These are phyloP conservation scores for Penicillium flavigenum DNA, from an alignment of 495 filamentous ascomycete species.

Conservation along the genomic window DNA sequence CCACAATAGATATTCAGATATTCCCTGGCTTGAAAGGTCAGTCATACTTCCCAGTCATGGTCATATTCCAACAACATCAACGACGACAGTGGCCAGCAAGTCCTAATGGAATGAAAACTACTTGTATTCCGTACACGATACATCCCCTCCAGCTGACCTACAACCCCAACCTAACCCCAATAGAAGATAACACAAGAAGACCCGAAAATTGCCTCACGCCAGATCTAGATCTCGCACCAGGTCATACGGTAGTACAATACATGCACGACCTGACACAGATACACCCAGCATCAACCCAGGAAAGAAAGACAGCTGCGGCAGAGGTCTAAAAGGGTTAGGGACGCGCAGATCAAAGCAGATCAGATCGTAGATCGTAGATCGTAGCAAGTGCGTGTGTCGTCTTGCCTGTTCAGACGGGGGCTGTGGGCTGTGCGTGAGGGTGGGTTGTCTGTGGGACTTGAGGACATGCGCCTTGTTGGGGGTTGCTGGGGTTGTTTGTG, in stretches of 20 bases:
- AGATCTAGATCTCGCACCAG: neutral
- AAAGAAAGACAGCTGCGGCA: neutral
- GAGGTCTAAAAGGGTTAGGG: neutral
- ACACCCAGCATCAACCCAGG: neutral
- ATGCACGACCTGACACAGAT: conserved; percentile 1
- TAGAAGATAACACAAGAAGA: neutral
- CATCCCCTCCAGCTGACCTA: neutral
- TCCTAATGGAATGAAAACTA: neutral
- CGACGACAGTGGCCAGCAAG: too few species aligned
- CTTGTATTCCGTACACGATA: neutral
- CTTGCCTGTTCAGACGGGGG: neutral
- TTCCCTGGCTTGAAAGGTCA: neutral
- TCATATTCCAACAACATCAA: neutral
- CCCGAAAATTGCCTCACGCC: neutral
- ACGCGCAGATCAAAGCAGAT: neutral
- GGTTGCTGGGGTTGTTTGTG: neutral
- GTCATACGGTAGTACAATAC: conserved; percentile 1
- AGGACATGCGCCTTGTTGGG: neutral
- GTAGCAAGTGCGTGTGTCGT: neutral
- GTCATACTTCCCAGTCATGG: neutral
- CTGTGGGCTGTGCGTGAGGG: neutral
- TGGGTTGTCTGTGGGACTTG: neutral
- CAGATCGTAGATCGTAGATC: neutral
- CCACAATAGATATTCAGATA: neutral
- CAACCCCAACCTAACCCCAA: too few species aligned